Evolutionary conservation across 2,329 filamentous ascomycete species (phyloP), one percentile per base, ranked within the genome.

Genomic region (Penicillium sp.): DNA sequence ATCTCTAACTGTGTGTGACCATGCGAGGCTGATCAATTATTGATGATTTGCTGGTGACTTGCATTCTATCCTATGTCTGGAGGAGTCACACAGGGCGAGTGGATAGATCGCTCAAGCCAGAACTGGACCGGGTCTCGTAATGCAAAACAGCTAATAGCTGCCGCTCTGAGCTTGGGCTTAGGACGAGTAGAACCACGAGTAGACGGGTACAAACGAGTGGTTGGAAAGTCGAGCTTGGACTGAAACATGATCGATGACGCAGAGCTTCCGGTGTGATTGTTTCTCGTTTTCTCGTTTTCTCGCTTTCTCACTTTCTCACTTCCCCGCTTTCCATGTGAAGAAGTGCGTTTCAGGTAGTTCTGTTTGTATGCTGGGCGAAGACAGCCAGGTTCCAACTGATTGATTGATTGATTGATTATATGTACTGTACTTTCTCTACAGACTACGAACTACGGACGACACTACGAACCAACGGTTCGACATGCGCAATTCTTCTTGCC

Each of bases 21-120:
- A 61, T 55, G 56, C 54, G 30, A 52, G 46, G 59, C 46, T 33
- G 54, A 60, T 61, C 54, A 55, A 53, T 27, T 42, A 45, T 42
- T 26, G 48, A 45, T 51, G 40, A 50, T 54, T 43, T 18, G 39
- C 17, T 21, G 26, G 39, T 42, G 39, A 40, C 36, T 26, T 40
- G 36, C 36, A 40, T 26, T 26, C 4, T 23, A 15, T n/a, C 3
- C 26, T n/a, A 27, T 27, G 7, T 20, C 9, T 27, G 21, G n/a
- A 41, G 24, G 8, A 44, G 21, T 34, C 29, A 30, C 17, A 5
- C 29, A 15, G 24, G 13, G 34, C 32, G 23, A 37, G 20, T 18
- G 20, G 34, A 24, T 27, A 6, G 36, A 40, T 15, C 17, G 21
- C 24, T 24, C 36, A 17, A 26, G 20, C 36, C 20, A 40, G 36